Percentiles rank a stretch among this genome's conserved stretches.
These are phyloP conservation scores for Globisporangium polare DNA, from an alignment of 352 stramenopile genomes.

Conservation along the genomic window DNA sequence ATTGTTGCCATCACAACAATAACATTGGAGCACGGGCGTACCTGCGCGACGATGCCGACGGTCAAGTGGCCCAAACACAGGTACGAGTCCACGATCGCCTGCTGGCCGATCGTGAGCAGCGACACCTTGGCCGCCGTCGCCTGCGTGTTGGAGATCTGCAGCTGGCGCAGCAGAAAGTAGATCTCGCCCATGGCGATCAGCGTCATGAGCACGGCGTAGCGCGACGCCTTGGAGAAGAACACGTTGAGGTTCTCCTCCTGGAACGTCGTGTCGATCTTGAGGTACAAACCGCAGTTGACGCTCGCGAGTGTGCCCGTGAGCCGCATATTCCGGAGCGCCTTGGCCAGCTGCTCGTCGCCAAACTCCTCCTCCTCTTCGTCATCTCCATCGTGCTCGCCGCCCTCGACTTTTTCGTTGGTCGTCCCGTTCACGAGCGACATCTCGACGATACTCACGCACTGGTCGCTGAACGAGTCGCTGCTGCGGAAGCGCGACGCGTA, in stretches of 20 bases:
- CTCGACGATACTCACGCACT: slow-evolving; percentile 81
- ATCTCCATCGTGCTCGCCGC: neutral
- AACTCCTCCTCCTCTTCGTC: slow-evolving; percentile 33
- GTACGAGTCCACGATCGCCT: slow-evolving; percentile 92
- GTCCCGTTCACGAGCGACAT: slow-evolving; percentile 52
- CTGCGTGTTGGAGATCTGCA: slow-evolving; percentile 83
- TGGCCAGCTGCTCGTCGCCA: slow-evolving; percentile 25
- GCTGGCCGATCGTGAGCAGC: slow-evolving; percentile 77
- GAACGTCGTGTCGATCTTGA: slow-evolving; percentile 72
- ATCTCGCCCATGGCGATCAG: slow-evolving; percentile 85
- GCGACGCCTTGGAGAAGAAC: slow-evolving; percentile 77
- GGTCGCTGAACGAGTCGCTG: slow-evolving; percentile 78
- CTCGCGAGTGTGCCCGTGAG: slow-evolving; percentile 62
- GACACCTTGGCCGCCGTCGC: slow-evolving; percentile 80
- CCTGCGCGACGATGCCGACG: slow-evolving; percentile 88
- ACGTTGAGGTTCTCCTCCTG: slow-evolving; percentile 81
- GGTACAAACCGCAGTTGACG: slow-evolving; percentile 73
- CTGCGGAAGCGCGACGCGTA: slow-evolving; percentile 77
- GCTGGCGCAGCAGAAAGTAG: slow-evolving; percentile 79
- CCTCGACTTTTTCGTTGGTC: no score
- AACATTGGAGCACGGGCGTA: slow-evolving; percentile 10
- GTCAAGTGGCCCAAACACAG: slow-evolving; percentile 95
- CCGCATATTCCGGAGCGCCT: slow-evolving; percentile 44
- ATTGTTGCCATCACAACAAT: neutral
- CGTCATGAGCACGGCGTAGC: slow-evolving; percentile 83